phyloP scores from a whole-genome alignment of 306 rosid species.

The Acmispon strigosus region DNA sequence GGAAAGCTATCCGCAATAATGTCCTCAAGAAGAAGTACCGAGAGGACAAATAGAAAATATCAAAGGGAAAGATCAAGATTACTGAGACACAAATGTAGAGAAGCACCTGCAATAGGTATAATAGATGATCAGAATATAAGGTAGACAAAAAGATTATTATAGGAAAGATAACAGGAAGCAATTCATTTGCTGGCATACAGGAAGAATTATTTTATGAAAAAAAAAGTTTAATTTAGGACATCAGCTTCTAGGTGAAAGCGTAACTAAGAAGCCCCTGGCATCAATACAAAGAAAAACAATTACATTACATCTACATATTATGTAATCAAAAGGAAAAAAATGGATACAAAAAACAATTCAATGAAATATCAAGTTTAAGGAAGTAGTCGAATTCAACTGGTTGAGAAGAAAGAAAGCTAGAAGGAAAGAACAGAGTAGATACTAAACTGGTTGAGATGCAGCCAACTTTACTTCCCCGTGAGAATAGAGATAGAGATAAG shows the following conservation, averaged over 20 bases:
- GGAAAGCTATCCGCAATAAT: slow-evolving; percentile 75
- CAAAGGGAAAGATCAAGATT: slow-evolving; percentile 85
- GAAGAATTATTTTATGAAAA: neutral
- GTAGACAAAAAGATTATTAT: neutral
- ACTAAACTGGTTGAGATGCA: slow-evolving; percentile 87
- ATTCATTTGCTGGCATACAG: neutral
- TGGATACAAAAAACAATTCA: neutral
- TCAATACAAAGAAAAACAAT: neutral
- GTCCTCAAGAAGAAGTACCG: slow-evolving; percentile 90
- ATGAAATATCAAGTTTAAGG: neutral
- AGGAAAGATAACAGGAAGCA: slow-evolving; percentile 16
- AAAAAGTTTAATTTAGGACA: slow-evolving; percentile 9
- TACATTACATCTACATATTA: neutral
- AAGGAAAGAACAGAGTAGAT: slow-evolving; percentile 24
- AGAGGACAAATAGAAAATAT: slow-evolving; percentile 85
- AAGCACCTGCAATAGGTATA: slow-evolving; percentile 68
- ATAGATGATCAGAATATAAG: slow-evolving; percentile 27
- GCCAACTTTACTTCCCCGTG: slow-evolving; percentile 96
- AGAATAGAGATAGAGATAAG: slow-evolving; percentile 94
- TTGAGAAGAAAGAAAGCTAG: slow-evolving; percentile 10
- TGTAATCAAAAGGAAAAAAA: slow-evolving; percentile 2
- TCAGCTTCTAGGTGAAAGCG: slow-evolving; percentile 4
- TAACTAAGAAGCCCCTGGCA: neutral
- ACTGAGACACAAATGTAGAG: slow-evolving; percentile 75
- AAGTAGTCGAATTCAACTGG: slow-evolving; percentile 9